Percentiles rank a stretch among this genome's conserved stretches.
Conservation (phyloP, 257 asterid species). For the Sherardia arvensis region DNA sequence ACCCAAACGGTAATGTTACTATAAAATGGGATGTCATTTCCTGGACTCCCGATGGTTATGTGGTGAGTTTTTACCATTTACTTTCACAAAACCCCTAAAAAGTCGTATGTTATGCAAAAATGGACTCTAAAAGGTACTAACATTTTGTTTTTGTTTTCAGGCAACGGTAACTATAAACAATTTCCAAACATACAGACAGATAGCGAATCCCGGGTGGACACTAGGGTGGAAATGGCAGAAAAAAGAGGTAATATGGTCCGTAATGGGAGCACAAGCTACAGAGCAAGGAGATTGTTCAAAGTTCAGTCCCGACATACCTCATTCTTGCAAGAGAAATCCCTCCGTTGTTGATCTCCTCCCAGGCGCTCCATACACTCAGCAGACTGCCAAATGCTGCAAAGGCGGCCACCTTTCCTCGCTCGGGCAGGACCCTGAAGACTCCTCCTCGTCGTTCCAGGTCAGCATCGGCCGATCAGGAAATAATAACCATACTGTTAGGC, state of each 20-base stretch:
- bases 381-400: constrained; percentile 24
- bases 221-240: constrained; percentile 26
- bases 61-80: constrained; percentile 6
- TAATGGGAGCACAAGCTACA: constrained; percentile 20
- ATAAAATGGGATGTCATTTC: constrained; percentile 20
- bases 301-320: constrained; percentile 18
- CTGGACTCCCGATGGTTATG: constrained; percentile 25
- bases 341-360: constrained; percentile 21
- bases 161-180: constrained; percentile 18
- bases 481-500: constrained; percentile 12
- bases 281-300: constrained; percentile 24
- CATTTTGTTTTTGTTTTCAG: constrained; percentile 2
- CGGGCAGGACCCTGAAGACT: constrained; percentile 12
- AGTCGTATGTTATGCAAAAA: background rate
- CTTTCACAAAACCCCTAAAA: background rate
- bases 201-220: constrained; percentile 23
- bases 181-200: constrained; percentile 22
- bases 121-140: background rate
- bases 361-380: constrained; percentile 19
- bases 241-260: constrained; percentile 18
- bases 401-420: constrained; percentile 15
- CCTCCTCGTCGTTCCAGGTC: constrained; percentile 17
- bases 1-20: constrained; percentile 17
- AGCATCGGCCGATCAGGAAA: constrained; percentile 17
- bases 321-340: constrained; percentile 15